These are phyloP conservation scores for Annulohypoxylon maeteangense DNA, from an alignment of 495 filamentous ascomycete genomes.

Conservation along the genomic window DNA sequence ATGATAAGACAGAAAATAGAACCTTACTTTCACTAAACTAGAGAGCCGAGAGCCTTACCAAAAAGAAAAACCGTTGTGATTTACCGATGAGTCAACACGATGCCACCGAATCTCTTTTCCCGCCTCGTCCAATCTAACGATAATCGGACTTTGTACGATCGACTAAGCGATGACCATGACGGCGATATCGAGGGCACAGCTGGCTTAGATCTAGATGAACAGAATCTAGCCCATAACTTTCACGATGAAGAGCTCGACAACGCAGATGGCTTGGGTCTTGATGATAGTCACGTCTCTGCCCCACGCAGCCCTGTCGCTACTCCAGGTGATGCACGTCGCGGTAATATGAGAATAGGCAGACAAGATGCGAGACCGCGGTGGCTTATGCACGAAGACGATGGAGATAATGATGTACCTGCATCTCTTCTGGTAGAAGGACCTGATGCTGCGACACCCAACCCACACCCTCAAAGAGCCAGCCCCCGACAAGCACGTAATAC, in stretches of 20 bases:
- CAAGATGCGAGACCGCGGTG: constrained; percentile 45
- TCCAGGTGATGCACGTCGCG: constrained; percentile 38
- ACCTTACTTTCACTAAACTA: constrained; percentile 34
- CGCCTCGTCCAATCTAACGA: constrained; percentile 72
- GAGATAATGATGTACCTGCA: constrained; percentile 90
- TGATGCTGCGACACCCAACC: constrained; percentile 48
- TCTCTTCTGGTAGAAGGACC: constrained; percentile 82
- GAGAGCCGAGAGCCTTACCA: constrained; percentile 15
- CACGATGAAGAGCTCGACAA: constrained; percentile 75
- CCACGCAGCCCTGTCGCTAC: constrained; percentile 57
- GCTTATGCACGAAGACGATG: constrained; percentile 70
- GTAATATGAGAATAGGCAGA: constrained; percentile 7
- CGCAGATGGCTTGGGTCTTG: constrained; percentile 70
- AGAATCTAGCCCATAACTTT: constrained; percentile 72
- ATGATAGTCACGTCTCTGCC: constrained; percentile 69
- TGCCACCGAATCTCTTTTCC: constrained; percentile 83
- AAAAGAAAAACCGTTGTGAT: constrained; percentile 9
- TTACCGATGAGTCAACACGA: constrained; percentile 49
- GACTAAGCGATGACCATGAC: constrained; percentile 71
- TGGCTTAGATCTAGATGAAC: constrained; percentile 74
- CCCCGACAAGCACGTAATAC: constrained; percentile 37
- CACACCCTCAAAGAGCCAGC: constrained; percentile 38
- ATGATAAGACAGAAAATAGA: constrained; percentile 25
- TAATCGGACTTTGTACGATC: constrained; percentile 76
- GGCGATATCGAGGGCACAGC: constrained; percentile 74